Base-by-base conservation (phyloP, 2,329 filamentous ascomycete species). In the Clarireedia hainanense region DNA sequence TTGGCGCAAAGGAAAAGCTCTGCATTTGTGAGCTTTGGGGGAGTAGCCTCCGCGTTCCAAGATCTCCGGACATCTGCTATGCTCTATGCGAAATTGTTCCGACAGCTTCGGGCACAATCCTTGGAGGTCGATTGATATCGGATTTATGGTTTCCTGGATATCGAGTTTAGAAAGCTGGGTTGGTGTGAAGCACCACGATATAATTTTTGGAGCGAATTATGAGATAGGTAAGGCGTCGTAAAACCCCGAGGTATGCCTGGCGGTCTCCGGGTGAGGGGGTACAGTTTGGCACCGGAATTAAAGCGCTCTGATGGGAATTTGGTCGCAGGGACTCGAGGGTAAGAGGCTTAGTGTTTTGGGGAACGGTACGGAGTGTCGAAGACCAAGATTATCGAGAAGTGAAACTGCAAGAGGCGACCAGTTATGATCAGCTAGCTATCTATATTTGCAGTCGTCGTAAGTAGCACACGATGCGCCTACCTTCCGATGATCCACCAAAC, bases 1-100 rank as follows among this genome's bases (percentile, higher is more conserved):
- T 80, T 63, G 87, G 84, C 71, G 84, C 83, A 74, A 91, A 91
- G 46, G 84, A 81, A 72, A 90, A 92, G 66, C 80, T 83, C 70
- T 85, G 84, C 82, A 91, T 84, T 68, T 84, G 81, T 47, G 80
- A 76, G 68, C 77, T 84, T 69, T 88, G 85, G 37, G 84, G 84
- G 69, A 87, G 72, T 62, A 86, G 75, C 68, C 79, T 80, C 67
- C 84, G 78, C 64, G 78, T 77, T 56, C 78, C 75, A 59, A 79
- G 76, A 70, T 88, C 83, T 72, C 79, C 78, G 64, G 83, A 80
- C 84, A 87, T 86, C 66, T 61, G 56, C 56, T 52, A 42, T 52
- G 45, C 45, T 47, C 37, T 52, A 55, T 50, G 30, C 39, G 24
- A 24, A 36, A 17, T 43, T 15, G 17, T 15, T 20, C 36, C 12